Percentiles rank a stretch among this genome's conserved stretches.
phyloP scores from a whole-genome alignment of 306 rosid genomes.

The Fragaria vesca region DNA sequence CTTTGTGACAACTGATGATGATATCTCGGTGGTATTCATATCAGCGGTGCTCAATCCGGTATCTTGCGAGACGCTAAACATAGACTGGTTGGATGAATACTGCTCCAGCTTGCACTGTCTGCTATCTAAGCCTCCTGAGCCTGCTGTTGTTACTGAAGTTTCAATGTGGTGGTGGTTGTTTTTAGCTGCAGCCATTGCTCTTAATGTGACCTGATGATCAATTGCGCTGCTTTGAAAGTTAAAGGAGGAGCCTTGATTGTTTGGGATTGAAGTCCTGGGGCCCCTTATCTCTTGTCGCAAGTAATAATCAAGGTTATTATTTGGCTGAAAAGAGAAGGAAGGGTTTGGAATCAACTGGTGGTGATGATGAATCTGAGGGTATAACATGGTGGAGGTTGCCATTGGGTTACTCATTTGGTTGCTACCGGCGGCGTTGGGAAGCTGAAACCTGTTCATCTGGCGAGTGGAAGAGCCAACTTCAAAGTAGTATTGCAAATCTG shows the following conservation, averaged over 20 bases:
- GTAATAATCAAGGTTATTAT: conserved; percentile 22
- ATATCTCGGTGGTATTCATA: conserved; percentile 51
- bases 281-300: conserved; percentile 29
- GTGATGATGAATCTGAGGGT: conserved; percentile 10
- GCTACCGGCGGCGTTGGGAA: conserved; percentile 16
- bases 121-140: conserved; percentile 6
- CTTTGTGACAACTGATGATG: conserved; percentile 53
- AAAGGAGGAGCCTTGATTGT: conserved; percentile 1
- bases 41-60: conserved; percentile 71
- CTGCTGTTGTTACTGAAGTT: background rate
- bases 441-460: conserved; percentile 26
- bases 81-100: conserved; percentile 58
- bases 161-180: background rate
- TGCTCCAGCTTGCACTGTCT: conserved; percentile 60
- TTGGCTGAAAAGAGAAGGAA: conserved; percentile 23
- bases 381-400: conserved; percentile 3
- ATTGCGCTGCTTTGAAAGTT: background rate
- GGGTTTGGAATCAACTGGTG: conserved; percentile 30
- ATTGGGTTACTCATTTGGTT: conserved; percentile 24
- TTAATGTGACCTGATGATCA: conserved; percentile 3
- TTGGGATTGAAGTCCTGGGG: background rate
- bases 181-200: background rate
- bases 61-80: conserved; percentile 64
- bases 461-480: conserved; percentile 26
- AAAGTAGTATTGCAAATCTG: conserved; percentile 19